phyloP scores from a whole-genome alignment of 106 monocot genomes.

The Dactylorhiza incarnata region DNA sequence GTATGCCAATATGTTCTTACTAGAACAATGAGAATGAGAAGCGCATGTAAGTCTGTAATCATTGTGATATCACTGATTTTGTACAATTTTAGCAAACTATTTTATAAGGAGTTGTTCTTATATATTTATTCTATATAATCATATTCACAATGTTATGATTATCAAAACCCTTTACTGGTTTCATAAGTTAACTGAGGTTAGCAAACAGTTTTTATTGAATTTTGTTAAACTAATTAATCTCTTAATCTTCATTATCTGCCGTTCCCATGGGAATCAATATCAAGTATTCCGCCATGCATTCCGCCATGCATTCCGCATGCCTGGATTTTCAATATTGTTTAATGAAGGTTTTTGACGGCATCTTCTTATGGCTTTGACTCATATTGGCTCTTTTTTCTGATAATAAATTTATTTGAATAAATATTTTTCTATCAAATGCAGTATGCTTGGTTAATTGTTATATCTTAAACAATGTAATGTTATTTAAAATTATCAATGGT shows the following conservation, averaged over 20 bases:
- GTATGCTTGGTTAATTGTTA: too few species aligned
- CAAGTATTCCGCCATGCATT: background rate
- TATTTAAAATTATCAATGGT: too few species aligned
- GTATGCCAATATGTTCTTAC: background rate
- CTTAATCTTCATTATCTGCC: background rate
- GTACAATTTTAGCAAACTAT: background rate
- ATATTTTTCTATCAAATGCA: too few species aligned
- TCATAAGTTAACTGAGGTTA: background rate
- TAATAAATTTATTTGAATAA: too few species aligned
- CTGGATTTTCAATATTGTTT: background rate
- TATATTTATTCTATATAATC: background rate
- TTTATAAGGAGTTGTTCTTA: background rate
- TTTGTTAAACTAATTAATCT: background rate
- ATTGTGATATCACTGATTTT: background rate
- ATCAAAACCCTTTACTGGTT: background rate
- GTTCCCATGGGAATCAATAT: background rate
- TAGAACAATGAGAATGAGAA: background rate
- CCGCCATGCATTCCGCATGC: background rate
- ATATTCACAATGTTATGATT: background rate
- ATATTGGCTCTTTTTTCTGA: background rate
- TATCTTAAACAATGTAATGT: too few species aligned
- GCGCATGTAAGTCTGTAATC: background rate
- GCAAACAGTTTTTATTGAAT: background rate
- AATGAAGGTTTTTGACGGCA: background rate
- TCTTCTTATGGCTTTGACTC: background rate